phyloP scores from a whole-genome alignment of 2,329 filamentous ascomycete genomes.

The Massarina eburnea region DNA sequence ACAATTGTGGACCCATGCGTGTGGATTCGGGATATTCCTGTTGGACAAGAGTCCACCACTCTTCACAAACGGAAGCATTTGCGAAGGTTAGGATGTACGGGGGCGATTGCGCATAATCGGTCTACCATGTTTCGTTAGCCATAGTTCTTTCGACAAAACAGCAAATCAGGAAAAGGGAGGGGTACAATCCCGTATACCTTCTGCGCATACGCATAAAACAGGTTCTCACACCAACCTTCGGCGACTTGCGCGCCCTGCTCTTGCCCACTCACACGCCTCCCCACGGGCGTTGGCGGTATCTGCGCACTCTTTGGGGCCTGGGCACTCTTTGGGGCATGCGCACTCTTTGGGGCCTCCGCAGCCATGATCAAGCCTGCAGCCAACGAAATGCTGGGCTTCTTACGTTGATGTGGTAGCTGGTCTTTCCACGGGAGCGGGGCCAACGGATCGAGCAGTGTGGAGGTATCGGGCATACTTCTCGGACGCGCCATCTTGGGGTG shows the following conservation, averaged over 20 bases:
- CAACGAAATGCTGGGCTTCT: conserved; percentile 38
- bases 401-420: conserved; percentile 23
- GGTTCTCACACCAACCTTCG: conserved; percentile 15
- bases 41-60: conserved; percentile 40
- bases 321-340: conserved; percentile 17
- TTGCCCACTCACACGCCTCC: conserved; percentile 5
- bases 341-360: conserved; percentile 21
- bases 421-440: conserved; percentile 22
- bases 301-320: conserved; percentile 12
- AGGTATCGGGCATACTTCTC: conserved; percentile 40
- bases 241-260: conserved; percentile 5
- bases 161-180: not conserved
- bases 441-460: conserved; percentile 32
- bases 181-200: conserved; percentile 24
- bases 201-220: conserved; percentile 41
- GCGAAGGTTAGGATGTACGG: conserved; percentile 40
- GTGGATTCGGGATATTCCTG: conserved; percentile 32
- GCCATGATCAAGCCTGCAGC: conserved; percentile 41
- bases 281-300: conserved; percentile 9
- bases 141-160: not conserved
- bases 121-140: conserved; percentile 21
- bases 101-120: conserved; percentile 33
- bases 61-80: conserved; percentile 29
- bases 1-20: conserved; percentile 36
- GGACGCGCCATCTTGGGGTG: conserved; percentile 26